Conservation (phyloP, 2,329 filamentous ascomycete species). For the Ilyonectria robusta region DNA sequence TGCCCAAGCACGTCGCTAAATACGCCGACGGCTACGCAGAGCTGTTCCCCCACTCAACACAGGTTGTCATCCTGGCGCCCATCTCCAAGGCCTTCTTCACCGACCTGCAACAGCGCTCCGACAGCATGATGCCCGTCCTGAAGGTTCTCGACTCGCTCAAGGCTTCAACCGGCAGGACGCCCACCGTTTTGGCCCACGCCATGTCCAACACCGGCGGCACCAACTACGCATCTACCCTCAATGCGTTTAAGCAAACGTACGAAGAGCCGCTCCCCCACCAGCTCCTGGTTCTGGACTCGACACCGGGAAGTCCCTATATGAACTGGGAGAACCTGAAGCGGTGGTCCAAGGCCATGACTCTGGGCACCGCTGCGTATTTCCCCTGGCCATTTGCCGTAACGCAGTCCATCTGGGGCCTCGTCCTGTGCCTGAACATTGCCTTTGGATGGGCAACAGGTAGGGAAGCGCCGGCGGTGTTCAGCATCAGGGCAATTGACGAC, state of each 20-base stretch:
- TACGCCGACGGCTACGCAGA: conserved; percentile 66
- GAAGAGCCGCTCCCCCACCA: conserved; percentile 60
- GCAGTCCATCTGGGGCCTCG: conserved; percentile 61
- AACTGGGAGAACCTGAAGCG: conserved; percentile 59
- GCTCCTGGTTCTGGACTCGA: conserved; percentile 67
- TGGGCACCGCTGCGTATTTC: conserved; percentile 62
- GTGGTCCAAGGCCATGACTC: conserved; percentile 68
- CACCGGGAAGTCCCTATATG: conserved; percentile 63
- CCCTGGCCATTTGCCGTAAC: conserved; percentile 66
- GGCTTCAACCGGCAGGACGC: conserved; percentile 36
- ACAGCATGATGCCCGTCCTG: conserved; percentile 62
- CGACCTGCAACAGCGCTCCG: conserved; percentile 58
- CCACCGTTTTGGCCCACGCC: conserved; percentile 63
- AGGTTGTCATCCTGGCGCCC: conserved; percentile 66
- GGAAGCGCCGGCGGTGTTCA: conserved; percentile 59
- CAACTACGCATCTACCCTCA: conserved; percentile 64
- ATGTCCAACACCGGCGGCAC: conserved; percentile 74
- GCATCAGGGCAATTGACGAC: conserved; percentile 55
- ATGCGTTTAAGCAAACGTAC: conserved; percentile 60
- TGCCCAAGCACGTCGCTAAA: conserved; percentile 68
- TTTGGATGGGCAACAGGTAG: conserved; percentile 55
- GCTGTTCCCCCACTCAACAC: conserved; percentile 65
- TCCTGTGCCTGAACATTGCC: conserved; percentile 56
- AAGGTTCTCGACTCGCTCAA: conserved; percentile 46
- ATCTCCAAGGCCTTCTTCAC: conserved; percentile 63